phyloP scores from a whole-genome alignment of 305 asterid genomes.

The Fraxinus platypoda region DNA sequence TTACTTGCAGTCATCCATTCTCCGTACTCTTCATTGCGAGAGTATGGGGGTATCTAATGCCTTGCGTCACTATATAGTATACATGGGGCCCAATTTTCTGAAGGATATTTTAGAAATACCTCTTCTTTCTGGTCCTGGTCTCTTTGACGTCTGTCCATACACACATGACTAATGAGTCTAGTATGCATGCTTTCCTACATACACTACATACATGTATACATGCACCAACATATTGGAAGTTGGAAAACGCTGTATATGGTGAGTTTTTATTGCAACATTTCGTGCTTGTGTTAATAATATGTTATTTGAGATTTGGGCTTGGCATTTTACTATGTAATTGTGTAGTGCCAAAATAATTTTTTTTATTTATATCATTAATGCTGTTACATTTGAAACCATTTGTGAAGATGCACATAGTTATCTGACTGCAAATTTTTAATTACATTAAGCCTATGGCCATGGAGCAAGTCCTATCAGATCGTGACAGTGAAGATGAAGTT shows the following conservation, averaged over 20 bases:
- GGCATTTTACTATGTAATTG: slow-evolving; percentile 9
- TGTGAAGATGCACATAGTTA: slow-evolving; percentile 13
- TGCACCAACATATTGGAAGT: background rate
- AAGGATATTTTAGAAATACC: background rate
- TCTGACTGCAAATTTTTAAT: slow-evolving; percentile 26
- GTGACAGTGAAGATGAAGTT: slow-evolving; percentile 98
- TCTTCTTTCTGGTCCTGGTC: background rate
- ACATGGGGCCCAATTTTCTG: background rate
- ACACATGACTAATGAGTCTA: background rate
- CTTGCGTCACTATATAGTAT: background rate
- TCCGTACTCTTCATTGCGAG: background rate
- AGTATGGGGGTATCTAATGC: background rate
- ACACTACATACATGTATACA: background rate
- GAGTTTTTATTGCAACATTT: slow-evolving; percentile 4
- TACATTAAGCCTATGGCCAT: slow-evolving; percentile 83
- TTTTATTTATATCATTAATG: slow-evolving; percentile 1
- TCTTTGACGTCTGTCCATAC: background rate
- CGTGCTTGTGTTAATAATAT: background rate
- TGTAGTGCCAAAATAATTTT: background rate
- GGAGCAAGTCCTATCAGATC: slow-evolving; percentile 94
- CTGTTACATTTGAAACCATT: slow-evolving; percentile 3
- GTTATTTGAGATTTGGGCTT: slow-evolving; percentile 11
- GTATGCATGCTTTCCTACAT: background rate
- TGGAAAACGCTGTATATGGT: slow-evolving; percentile 2
- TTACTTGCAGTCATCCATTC: background rate